Percentiles rank a stretch among this genome's conserved stretches.
Conservation (phyloP, 2,329 filamentous ascomycete genomes). For the Colletotrichum filicis region DNA sequence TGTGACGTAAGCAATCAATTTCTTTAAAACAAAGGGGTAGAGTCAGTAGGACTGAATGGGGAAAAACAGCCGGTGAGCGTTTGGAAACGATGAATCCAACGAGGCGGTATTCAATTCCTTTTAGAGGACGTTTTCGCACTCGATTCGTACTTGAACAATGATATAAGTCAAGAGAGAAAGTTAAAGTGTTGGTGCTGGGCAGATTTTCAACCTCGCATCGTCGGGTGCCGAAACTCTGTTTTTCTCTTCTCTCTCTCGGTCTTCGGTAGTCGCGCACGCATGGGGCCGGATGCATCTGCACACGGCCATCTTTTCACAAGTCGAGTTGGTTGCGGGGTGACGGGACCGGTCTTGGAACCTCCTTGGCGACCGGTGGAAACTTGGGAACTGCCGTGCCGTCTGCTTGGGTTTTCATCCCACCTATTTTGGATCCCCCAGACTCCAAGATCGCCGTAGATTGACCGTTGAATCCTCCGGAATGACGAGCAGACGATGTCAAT, state of each 20-base stretch:
- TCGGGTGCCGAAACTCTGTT: not conserved
- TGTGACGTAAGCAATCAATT: slow-evolving; percentile 7
- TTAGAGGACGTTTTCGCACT: not conserved
- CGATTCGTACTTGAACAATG: not conserved
- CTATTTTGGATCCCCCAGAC: not conserved
- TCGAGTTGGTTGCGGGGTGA: not conserved
- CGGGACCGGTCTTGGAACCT: not conserved
- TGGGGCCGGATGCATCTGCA: not conserved
- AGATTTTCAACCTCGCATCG: not conserved
- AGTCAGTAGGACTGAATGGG: not conserved
- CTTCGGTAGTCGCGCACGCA: not conserved
- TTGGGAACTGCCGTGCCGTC: not conserved
- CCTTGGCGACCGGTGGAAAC: not conserved
- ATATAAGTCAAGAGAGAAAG: not conserved
- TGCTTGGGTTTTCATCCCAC: not conserved
- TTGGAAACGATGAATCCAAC: not conserved
- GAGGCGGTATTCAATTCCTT: not conserved
- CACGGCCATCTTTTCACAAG: not conserved
- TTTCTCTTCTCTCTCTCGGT: not conserved
- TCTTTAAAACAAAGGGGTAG: slow-evolving; percentile 3
- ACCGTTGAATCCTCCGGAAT: not conserved
- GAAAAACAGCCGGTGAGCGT: not conserved
- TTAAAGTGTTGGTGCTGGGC: not conserved
- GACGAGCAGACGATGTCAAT: not conserved
- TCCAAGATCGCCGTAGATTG: not conserved